These are phyloP conservation scores for Cadophora gregata DNA, from an alignment of 2,329 filamentous ascomycete species.

Conservation along the genomic window DNA sequence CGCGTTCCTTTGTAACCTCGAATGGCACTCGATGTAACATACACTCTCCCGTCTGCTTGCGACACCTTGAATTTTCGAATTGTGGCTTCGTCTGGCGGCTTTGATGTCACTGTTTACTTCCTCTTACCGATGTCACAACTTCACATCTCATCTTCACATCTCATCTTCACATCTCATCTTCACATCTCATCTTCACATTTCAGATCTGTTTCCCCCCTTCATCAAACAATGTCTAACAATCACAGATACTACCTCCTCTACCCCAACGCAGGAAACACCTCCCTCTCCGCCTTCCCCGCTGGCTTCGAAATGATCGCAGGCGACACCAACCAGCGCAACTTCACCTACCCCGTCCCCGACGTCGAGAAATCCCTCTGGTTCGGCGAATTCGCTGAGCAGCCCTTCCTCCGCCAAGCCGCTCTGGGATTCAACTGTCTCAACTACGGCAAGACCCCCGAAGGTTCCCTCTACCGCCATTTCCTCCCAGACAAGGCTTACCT, in stretches of 20 bases:
- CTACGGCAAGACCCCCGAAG: conserved; percentile 60
- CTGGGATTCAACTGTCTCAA: conserved; percentile 96
- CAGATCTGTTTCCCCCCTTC: conserved; percentile 1
- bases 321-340: conserved; percentile 70
- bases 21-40: not conserved
- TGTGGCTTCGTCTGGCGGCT: not conserved
- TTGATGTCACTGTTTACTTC: conserved; percentile 10
- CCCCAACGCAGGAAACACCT: conserved; percentile 58
- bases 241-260: conserved; percentile 84
- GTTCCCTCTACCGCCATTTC: conserved; percentile 80
- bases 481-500: conserved; percentile 81
- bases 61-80: not conserved
- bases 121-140: not conserved
- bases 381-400: conserved; percentile 63
- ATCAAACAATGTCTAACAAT: conserved; percentile 30
- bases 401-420: conserved; percentile 76
- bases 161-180: not conserved
- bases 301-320: conserved; percentile 86
- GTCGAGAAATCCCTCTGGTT: conserved; percentile 74
- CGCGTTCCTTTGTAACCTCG: not conserved
- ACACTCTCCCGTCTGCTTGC: not conserved
- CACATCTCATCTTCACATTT: not conserved
- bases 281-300: conserved; percentile 74
- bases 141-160: not conserved
- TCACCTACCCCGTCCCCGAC: conserved; percentile 69